phyloP scores from a whole-genome alignment of 148 eudicot genomes.

The Dysphania ambrosioides region DNA sequence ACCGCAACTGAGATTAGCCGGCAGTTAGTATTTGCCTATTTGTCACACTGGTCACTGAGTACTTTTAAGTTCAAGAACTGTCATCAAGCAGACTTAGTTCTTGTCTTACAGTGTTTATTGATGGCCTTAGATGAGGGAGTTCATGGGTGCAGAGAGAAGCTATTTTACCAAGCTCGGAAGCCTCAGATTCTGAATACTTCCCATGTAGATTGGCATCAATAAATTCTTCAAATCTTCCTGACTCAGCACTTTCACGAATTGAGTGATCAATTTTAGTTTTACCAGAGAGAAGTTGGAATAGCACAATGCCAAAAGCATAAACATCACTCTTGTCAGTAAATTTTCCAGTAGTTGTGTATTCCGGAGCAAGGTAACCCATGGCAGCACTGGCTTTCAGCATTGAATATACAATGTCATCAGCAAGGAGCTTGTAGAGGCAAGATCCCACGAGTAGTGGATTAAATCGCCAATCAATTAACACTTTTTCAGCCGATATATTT shows the following conservation, averaged over 20 bases:
- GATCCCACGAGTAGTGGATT: constrained; percentile 69
- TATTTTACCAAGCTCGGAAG: constrained; percentile 53
- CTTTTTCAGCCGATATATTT: constrained; percentile 86
- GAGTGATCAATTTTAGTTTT: constrained; percentile 40
- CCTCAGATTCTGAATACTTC: constrained; percentile 58
- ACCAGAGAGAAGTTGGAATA: constrained; percentile 79
- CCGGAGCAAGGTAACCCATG: constrained; percentile 97
- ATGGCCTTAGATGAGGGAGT: constrained; percentile 61
- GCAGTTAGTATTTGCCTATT: constrained; percentile 23
- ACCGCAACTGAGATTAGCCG: constrained; percentile 25
- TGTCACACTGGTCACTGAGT: too few species aligned
- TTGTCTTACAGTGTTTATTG: constrained; percentile 44
- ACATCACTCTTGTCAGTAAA: constrained; percentile 91
- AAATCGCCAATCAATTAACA: constrained; percentile 63
- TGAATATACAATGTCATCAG: constrained; percentile 76
- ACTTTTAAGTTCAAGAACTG: constrained; percentile 18
- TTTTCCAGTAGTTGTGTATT: constrained; percentile 81
- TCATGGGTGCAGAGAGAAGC: constrained; percentile 81
- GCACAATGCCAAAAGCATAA: constrained; percentile 74
- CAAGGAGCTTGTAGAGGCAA: constrained; percentile 76
- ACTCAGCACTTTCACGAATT: constrained; percentile 50
- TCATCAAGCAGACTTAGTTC: constrained; percentile 48
- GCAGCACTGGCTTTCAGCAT: constrained; percentile 89
- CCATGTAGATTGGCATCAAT: constrained; percentile 62
- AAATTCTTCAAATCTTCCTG: constrained; percentile 49